phyloP scores from a whole-genome alignment of 1,284 basidiomycete species.

The Naganishia liquefaciens region DNA sequence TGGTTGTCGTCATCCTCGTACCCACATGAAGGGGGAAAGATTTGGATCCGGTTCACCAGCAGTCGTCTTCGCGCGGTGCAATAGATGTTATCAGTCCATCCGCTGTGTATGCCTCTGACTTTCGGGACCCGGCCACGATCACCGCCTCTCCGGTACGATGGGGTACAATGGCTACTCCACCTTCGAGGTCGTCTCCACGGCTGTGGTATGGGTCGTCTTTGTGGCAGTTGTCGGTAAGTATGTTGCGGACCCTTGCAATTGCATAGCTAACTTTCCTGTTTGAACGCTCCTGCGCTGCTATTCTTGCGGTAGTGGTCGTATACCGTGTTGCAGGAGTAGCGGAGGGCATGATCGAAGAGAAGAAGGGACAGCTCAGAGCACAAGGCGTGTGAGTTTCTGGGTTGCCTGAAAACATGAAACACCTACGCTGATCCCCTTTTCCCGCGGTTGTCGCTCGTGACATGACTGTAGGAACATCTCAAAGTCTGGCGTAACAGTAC shows the following conservation, averaged over 20 bases:
- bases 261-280: background rate
- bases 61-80: background rate
- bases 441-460: background rate
- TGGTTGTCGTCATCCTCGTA: too few species aligned
- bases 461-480: slow-evolving; percentile 6
- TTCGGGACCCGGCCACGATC: too few species aligned
- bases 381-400: slow-evolving; percentile 25
- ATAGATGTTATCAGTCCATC: too few species aligned
- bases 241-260: too few species aligned
- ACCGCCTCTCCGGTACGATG: background rate
- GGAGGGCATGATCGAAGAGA: slow-evolving; percentile 12
- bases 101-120: too few species aligned
- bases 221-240: slow-evolving; percentile 15
- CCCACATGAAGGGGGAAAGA: too few species aligned
- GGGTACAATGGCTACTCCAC: slow-evolving; percentile 4
- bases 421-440: background rate
- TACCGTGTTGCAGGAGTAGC: slow-evolving; percentile 18
- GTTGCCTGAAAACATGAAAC: background rate
- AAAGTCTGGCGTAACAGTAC: slow-evolving; percentile 1
- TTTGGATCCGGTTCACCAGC: too few species aligned
- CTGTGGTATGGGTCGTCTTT: slow-evolving; percentile 8
- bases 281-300: background rate
- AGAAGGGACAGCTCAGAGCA: slow-evolving; percentile 18
- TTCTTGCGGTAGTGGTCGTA: slow-evolving; percentile 2
- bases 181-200: slow-evolving; percentile 21